Base-by-base conservation (phyloP, 2,329 filamentous ascomycete genomes). In the Ceratocystis huliohia region DNA sequence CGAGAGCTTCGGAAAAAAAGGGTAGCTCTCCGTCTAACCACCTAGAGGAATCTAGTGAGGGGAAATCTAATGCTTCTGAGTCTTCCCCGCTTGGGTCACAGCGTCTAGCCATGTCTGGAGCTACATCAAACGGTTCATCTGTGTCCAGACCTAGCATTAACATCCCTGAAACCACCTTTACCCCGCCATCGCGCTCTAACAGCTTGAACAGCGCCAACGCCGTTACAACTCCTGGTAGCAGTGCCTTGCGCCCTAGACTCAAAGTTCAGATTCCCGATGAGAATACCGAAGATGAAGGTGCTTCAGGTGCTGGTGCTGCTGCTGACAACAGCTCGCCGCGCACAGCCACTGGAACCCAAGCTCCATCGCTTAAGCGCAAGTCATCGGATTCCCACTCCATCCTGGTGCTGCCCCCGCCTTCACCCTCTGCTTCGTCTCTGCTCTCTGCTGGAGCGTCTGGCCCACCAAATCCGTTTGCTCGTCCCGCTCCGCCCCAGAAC, bases 401-500 rank as follows among this genome's bases (percentile, higher is more conserved):
- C 61, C 79, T 96, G 22, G 90, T 96, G 2, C 81, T 99, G 5
- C 94, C 94, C 20, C 93, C 93, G 6, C 94, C 94, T 0, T 96
- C 94, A 1, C 93, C 94, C 0, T 96, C 91, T 37, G 89, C 91
- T 1, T 88, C 88, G 25, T 85, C 91, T 1, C 80, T 97, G 5
- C 80, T 96, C 66, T 96, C 91, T 61, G 94, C 94, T 0, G 94
- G 94, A 50, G 93, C 94, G 7, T 88, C 87, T 46, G 94, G 94
- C 0, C 94, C 94, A 15, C 91, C 91, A 1, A 99, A 99, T 74
- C 94, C 94, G 0, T 99, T 97, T 74, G 94, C 94, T 6, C 83
- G 93, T 53, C 94, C 93, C 0, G 83, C 87, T 30, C 91, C 89
- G 3, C 89, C 91, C 33, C 81, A 84, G 66, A 84, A 82, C 71